phyloP scores from a whole-genome alignment of 1,284 basidiomycete species.

The Pterula multifida region DNA sequence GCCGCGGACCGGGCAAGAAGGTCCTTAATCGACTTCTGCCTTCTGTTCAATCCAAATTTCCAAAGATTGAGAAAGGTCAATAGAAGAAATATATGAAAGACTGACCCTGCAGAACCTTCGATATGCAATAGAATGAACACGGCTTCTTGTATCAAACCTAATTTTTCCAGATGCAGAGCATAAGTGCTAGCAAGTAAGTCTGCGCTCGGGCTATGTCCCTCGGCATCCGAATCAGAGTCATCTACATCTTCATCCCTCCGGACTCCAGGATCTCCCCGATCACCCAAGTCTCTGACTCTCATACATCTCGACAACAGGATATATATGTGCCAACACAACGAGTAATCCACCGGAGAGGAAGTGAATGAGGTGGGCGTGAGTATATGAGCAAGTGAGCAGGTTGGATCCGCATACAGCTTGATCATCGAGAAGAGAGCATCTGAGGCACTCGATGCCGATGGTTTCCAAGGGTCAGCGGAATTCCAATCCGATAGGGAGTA shows the following conservation, averaged over 20 bases:
- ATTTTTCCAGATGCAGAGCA: constrained; percentile 76
- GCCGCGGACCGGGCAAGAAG: constrained; percentile 68
- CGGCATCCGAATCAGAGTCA: constrained; percentile 26
- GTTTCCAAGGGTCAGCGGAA: constrained; percentile 20
- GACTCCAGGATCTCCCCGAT: constrained; percentile 46
- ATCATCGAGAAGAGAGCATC: constrained; percentile 84
- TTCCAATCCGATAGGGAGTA: constrained; percentile 32
- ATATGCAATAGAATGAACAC: constrained; percentile 87
- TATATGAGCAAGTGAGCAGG: constrained; percentile 48
- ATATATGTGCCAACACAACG: constrained; percentile 90
- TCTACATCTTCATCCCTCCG: constrained; percentile 29
- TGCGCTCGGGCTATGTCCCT: constrained; percentile 74
- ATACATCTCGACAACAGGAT: constrained; percentile 79
- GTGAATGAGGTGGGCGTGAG: constrained; percentile 67
- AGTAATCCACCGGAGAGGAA: constrained; percentile 67
- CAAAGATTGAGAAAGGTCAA: constrained; percentile 2
- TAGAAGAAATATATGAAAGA: constrained; percentile 11
- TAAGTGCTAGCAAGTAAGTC: constrained; percentile 79
- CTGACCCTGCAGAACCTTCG: constrained; percentile 66
- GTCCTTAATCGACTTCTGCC: constrained; percentile 73
- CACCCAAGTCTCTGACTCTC: constrained; percentile 74
- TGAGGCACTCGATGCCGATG: constrained; percentile 22
- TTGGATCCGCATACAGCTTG: constrained; percentile 61
- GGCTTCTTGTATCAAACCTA: constrained; percentile 78
- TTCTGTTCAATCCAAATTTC: constrained; percentile 25